phyloP scores from a whole-genome alignment of 2,329 filamentous ascomycete species.

The Malbranchea zuffiana region DNA sequence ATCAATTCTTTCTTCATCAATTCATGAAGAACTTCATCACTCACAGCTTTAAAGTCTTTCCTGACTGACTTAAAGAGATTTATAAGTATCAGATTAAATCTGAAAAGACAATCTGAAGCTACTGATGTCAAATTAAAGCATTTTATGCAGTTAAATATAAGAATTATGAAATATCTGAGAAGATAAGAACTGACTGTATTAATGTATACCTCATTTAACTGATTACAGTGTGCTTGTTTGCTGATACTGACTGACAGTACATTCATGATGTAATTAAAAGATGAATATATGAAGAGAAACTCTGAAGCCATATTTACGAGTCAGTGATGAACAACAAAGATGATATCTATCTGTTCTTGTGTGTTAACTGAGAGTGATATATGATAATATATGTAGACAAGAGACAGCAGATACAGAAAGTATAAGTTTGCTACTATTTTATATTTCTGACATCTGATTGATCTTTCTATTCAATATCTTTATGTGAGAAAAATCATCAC shows the following conservation, averaged over 20 bases:
- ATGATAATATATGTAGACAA: slow-evolving; percentile 2
- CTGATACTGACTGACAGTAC: neutral
- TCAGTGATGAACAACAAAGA: neutral
- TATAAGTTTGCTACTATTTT: slow-evolving; percentile 1
- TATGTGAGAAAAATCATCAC: neutral
- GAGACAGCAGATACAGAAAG: slow-evolving; percentile 2
- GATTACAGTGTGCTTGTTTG: neutral
- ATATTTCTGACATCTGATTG: neutral
- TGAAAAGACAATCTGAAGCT: neutral
- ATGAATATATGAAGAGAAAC: neutral
- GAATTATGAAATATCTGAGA: neutral
- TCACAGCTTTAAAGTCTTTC: neutral
- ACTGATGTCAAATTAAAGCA: slow-evolving; percentile 2
- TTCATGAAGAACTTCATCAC: slow-evolving; percentile 1
- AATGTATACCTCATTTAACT: neutral
- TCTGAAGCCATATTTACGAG: neutral
- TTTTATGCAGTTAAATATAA: slow-evolving; percentile 1
- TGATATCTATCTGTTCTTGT: slow-evolving; percentile 1
- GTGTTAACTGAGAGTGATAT: slow-evolving; percentile 1
- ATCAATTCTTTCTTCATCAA: neutral
- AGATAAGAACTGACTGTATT: slow-evolving; percentile 1
- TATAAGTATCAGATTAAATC: neutral
- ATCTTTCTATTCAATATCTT: slow-evolving; percentile 3
- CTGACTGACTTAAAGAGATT: slow-evolving; percentile 4
- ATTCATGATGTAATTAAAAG: neutral